Evolutionary conservation across 768 basidiomycete genomes (phyloP), one percentile per base, ranked within the genome.

Genomic region (Russula sp.): DNA sequence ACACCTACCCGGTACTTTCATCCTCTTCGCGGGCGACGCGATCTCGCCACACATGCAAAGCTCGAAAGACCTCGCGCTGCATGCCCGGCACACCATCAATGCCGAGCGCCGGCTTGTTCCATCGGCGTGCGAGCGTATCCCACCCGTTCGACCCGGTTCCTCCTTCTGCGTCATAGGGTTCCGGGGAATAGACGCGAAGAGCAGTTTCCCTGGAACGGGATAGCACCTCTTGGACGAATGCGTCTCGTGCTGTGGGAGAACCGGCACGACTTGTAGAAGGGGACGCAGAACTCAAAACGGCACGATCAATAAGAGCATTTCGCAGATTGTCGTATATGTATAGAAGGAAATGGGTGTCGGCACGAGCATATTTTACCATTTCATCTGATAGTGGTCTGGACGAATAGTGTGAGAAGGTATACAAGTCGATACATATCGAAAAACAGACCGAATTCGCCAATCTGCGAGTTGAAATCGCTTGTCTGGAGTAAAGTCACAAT

Each of bases 401-500:
- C 30, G 36, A 40, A 5, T 32, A 7, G n/a, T 24, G 32, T 49
- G 22, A 52, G 22, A 36, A 38, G 20, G 7, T 10, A 30, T 10
- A n/a, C 16, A 55, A 18, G 53, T 14, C 48, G 24, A 10, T 52
- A 52, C 61, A 42, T 8, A 50, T 61, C 22, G 16, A 36, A 22
- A 24, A 11, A 69, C 81, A 32, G 48, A 89, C 85, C 94, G 83
- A 69, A 98, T 92, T 28, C 97, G 86, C 97, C 97, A 99, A 74
- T 99, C 97, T 11, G 96, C 97, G 7, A 96, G 80, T 71, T 98
- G 97, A 72, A 96, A 98, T 34, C 92, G 85, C 76, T 99, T 99
- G 78, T 98, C 96, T 0, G 96, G 85, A 8, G 82, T 81, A 69
- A 94, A 94, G 70, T 93, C 87, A 71, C 92, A 95, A 71, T 92